These are phyloP conservation scores for Lenzites betulinus DNA, from an alignment of 768 basidiomycete genomes.

Conservation along the genomic window DNA sequence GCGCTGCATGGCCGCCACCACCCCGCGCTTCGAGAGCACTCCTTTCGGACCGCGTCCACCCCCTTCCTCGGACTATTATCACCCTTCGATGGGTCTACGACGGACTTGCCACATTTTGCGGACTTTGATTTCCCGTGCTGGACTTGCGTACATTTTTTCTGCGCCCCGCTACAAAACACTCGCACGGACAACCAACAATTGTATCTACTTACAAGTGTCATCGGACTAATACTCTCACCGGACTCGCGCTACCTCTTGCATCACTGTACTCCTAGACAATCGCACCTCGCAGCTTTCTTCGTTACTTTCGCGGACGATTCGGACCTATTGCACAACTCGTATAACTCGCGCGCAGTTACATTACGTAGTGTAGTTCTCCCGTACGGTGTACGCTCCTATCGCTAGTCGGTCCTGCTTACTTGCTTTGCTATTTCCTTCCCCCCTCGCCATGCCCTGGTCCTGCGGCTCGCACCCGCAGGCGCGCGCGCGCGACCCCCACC, in stretches of 20 bases:
- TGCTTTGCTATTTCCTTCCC: not conserved
- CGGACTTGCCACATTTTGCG: slow-evolving; percentile 14
- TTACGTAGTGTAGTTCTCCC: slow-evolving; percentile 19
- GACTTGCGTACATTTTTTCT: slow-evolving; percentile 6
- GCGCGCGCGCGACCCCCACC: not conserved
- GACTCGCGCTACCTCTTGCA: slow-evolving; percentile 13
- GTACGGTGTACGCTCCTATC: slow-evolving; percentile 18
- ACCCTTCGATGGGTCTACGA: slow-evolving; percentile 9
- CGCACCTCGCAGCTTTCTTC: slow-evolving; percentile 17
- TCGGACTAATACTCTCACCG: slow-evolving; percentile 9
- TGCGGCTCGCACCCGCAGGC: slow-evolving; percentile 2
- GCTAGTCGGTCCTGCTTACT: slow-evolving; percentile 17
- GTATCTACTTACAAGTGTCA: slow-evolving; percentile 18
- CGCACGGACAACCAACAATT: slow-evolving; percentile 8
- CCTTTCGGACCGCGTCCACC: slow-evolving; percentile 20
- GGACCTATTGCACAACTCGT: slow-evolving; percentile 20
- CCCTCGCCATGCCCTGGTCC: not conserved
- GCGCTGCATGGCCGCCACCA: slow-evolving; percentile 19
- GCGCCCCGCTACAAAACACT: not conserved
- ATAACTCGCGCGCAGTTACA: slow-evolving; percentile 15
- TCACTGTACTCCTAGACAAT: slow-evolving; percentile 23
- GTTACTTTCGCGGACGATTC: slow-evolving; percentile 15
- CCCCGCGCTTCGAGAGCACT: slow-evolving; percentile 19
- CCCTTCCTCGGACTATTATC: slow-evolving; percentile 9
- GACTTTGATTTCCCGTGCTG: slow-evolving; percentile 4